A percentile compares a stretch with the other conserved stretches of the same genome.
phyloP scores from a whole-genome alignment of 306 rosid genomes.

The Malus domestica region DNA sequence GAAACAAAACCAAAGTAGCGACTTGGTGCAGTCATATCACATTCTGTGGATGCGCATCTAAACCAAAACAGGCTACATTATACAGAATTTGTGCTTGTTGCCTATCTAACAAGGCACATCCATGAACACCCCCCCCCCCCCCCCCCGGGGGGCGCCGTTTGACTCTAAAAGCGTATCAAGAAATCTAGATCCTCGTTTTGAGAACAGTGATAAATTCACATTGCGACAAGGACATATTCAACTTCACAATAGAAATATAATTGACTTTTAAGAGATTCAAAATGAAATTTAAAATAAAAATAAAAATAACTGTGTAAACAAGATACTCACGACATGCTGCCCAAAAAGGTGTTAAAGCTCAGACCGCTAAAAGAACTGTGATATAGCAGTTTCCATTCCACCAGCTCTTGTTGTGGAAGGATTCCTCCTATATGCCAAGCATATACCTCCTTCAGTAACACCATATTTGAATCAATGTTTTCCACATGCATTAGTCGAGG shows the following conservation, averaged over 20 bases:
- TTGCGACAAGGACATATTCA: not conserved
- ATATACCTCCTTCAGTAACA: slow-evolving; percentile 65
- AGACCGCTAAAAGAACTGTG: slow-evolving; percentile 81
- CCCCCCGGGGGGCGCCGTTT: not conserved
- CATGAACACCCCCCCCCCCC: not conserved
- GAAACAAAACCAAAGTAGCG: not conserved
- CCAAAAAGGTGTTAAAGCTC: slow-evolving; percentile 90
- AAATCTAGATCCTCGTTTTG: not conserved
- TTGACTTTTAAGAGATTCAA: not conserved
- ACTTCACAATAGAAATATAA: not conserved
- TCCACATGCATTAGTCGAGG: slow-evolving; percentile 50
- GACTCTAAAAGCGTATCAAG: not conserved
- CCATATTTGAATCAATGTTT: slow-evolving; percentile 35
- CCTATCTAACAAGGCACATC: not conserved
- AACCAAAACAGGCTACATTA: not conserved
- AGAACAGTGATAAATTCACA: not conserved
- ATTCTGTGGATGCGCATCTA: not conserved
- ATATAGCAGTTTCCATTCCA: slow-evolving; percentile 84
- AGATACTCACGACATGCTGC: slow-evolving; percentile 65
- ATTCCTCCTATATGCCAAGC: slow-evolving; percentile 97
- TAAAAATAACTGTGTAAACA: not conserved
- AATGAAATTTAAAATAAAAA: not conserved
- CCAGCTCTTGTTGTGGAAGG: slow-evolving; percentile 66
- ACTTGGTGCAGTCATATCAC: not conserved
- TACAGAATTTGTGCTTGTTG: not conserved